Conservation (phyloP, 495 filamentous ascomycete species). For the Talaromyces adpressus region DNA sequence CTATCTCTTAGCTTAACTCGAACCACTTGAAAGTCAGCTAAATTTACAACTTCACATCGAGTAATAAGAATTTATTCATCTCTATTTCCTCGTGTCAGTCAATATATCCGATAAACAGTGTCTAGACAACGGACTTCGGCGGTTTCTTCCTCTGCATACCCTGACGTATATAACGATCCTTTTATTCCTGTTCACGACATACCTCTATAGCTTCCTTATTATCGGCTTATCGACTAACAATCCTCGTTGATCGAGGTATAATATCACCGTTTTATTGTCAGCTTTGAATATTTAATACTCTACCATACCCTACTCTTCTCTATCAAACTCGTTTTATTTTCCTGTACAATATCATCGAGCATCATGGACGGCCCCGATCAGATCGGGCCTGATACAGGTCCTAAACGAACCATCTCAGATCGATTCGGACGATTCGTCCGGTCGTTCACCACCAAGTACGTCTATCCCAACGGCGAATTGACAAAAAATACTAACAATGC, state of each 20-base stretch:
- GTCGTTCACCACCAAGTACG: conserved; percentile 44
- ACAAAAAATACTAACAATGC: not conserved
- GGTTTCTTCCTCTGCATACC: not conserved
- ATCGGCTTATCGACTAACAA: not conserved
- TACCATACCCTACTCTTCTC: not conserved
- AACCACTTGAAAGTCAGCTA: not conserved
- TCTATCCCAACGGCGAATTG: not conserved
- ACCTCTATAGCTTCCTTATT: not conserved
- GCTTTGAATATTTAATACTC: not conserved
- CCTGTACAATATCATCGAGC: not conserved
- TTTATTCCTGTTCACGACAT: not conserved
- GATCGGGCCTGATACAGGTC: conserved; percentile 40
- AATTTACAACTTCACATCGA: conserved; percentile 5
- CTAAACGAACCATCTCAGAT: conserved; percentile 32
- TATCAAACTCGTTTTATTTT: not conserved
- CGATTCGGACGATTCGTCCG: conserved; percentile 27
- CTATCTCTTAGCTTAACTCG: not conserved
- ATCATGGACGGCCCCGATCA: conserved; percentile 43
- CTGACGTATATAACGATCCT: not conserved
- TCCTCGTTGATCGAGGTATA: not conserved
- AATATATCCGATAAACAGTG: not conserved
- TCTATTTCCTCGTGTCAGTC: not conserved
- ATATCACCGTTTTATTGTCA: not conserved
- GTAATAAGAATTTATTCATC: not conserved
- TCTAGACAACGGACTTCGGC: not conserved